Percentiles rank a stretch among this genome's conserved stretches.
phyloP scores from a whole-genome alignment of 345 rosid genomes.

The Populus davidiana region DNA sequence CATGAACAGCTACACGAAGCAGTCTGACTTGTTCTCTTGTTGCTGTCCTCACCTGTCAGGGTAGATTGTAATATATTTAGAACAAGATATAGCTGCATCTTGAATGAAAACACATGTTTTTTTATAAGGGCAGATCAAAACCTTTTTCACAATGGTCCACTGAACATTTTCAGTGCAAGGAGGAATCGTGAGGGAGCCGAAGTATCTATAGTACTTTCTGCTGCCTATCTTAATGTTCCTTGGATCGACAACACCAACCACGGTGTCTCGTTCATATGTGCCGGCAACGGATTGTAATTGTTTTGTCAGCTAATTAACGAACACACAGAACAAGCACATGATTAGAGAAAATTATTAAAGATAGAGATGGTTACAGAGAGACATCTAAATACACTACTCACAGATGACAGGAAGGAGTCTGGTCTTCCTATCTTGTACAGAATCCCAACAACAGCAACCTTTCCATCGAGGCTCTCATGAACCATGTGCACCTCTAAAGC shows the following conservation, averaged over 20 bases:
- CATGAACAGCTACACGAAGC: slow-evolving; percentile 78
- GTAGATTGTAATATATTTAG: neutral
- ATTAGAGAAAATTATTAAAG: neutral
- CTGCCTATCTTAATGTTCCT: slow-evolving; percentile 46
- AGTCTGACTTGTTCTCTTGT: slow-evolving; percentile 49
- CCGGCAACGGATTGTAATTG: slow-evolving; percentile 36
- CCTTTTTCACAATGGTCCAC: slow-evolving; percentile 73
- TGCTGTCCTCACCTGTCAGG: slow-evolving; percentile 59
- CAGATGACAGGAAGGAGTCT: slow-evolving; percentile 60
- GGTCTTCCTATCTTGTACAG: slow-evolving; percentile 66
- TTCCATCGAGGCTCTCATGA: slow-evolving; percentile 58
- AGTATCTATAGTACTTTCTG: slow-evolving; percentile 67
- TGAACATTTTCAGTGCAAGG: slow-evolving; percentile 73
- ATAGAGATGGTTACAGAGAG: neutral
- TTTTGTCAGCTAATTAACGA: slow-evolving; percentile 36
- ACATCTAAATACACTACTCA: slow-evolving; percentile 5
- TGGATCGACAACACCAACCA: slow-evolving; percentile 52
- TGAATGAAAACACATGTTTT: neutral
- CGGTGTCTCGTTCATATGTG: slow-evolving; percentile 19
- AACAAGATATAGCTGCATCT: neutral
- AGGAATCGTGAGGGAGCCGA: slow-evolving; percentile 86
- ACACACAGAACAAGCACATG: neutral
- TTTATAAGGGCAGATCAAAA: neutral
- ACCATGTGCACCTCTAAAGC: slow-evolving; percentile 76
- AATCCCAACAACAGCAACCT: slow-evolving; percentile 61